A percentile compares a stretch with the other conserved stretches of the same genome.
Conservation (phyloP, 2,329 filamentous ascomycete species). For the Oidium heveae region DNA sequence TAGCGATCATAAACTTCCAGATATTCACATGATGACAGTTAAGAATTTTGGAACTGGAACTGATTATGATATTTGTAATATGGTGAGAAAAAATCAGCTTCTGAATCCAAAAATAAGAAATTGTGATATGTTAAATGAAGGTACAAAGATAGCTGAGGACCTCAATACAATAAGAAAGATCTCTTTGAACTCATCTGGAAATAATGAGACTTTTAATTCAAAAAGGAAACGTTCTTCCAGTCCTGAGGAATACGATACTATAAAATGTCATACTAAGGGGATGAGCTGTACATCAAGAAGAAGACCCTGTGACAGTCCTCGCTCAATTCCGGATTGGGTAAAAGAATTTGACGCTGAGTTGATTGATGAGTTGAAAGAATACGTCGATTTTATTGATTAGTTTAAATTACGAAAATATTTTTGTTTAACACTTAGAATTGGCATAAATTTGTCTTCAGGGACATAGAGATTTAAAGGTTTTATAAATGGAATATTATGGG, state of each 20-base stretch:
- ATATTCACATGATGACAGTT: background rate
- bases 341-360: conserved; percentile 13
- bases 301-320: background rate
- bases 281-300: background rate
- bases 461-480: too few relatives aligned
- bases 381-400: conserved; percentile 13
- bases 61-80: background rate
- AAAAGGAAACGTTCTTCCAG: conserved; percentile 4
- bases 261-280: conserved; percentile 5
- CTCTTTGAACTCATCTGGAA: background rate
- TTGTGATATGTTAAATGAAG: background rate
- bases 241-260: conserved; percentile 4
- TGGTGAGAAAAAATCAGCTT: background rate
- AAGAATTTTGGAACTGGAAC: background rate
- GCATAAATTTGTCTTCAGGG: too few relatives aligned
- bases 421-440: too few relatives aligned
- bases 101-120: background rate
- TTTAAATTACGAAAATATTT: too few relatives aligned
- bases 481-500: too few relatives aligned
- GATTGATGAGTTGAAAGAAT: conserved; percentile 11
- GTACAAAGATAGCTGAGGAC: background rate
- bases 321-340: conserved; percentile 10
- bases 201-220: background rate
- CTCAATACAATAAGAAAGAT: background rate
- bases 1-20: background rate